phyloP scores from a whole-genome alignment of 2,329 filamentous ascomycete species.

The Penicillium polonicum region DNA sequence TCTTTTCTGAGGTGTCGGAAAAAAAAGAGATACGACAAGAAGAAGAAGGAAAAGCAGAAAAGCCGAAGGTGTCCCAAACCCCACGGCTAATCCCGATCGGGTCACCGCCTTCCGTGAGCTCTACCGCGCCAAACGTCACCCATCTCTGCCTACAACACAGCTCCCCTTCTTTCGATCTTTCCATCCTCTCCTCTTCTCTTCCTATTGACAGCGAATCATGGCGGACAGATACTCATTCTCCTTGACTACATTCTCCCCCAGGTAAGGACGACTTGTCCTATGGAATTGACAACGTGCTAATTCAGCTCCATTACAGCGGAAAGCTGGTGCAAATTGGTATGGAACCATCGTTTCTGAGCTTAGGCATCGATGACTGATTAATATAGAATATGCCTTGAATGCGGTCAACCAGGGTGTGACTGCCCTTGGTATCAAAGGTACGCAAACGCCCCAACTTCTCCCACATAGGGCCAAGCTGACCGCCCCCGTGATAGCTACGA shows the following conservation, averaged over 20 bases:
- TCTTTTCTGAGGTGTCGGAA: constrained; percentile 16
- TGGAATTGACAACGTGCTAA: constrained; percentile 44
- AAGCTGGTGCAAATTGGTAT: constrained; percentile 98
- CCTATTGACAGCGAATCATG: constrained; percentile 56
- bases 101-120: constrained; percentile 25
- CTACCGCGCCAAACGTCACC: constrained; percentile 35
- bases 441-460: constrained; percentile 18
- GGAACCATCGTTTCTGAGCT: constrained; percentile 2
- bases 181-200: constrained; percentile 17
- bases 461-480: constrained; percentile 16
- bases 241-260: constrained; percentile 98
- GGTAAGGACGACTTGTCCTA: constrained; percentile 49
- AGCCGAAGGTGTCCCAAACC: constrained; percentile 6
- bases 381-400: constrained; percentile 93
- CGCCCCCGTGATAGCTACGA: constrained; percentile 66
- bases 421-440: constrained; percentile 97
- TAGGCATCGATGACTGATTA: constrained; percentile 17
- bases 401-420: constrained; percentile 99
- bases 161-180: constrained; percentile 18
- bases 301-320: constrained; percentile 60
- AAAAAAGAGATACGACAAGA: not conserved
- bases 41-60: constrained; percentile 18
- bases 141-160: constrained; percentile 26
- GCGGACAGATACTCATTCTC: constrained; percentile 99
- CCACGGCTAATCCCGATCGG: constrained; percentile 16